Evolutionary conservation across 768 basidiomycete genomes (phyloP), one percentile per base, ranked within the genome.

Genomic region (Tulasnella sp.): DNA sequence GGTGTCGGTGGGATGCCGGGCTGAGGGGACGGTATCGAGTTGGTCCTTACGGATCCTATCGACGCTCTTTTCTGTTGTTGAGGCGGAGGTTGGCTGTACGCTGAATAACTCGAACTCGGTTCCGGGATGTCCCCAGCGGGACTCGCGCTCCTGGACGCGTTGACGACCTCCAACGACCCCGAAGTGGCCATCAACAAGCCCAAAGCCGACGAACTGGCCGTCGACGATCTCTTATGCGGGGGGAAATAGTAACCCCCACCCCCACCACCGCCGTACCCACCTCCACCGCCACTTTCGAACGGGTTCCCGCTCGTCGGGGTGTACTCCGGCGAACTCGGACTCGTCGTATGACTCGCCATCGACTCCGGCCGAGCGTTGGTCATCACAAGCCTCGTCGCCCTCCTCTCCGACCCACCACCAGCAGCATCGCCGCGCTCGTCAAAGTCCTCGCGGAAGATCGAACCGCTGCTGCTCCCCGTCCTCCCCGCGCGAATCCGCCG

Each of bases 381-480:
- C 5, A 19, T 37, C 16, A 39, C 29, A n/a, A 39, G 39, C 32
- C 40, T 26, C 6, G 64, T 47, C 42, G 42, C 42, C 42, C 22
- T 11, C 59, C 34, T 62, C n/a, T 62, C 14, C 14, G 14, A 47
- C n/a, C 12, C 42, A 12, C 42, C 59, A n/a, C 11, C 59, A n/a
- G n/a, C n/a, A n/a, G n/a, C n/a, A n/a, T n/a, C 42, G 36, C 29
- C 67, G 3, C 39, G 22, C 26, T 70, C 36, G 42, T 14, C 42
- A 47, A 70, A 70, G 39, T 70, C 69, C 35, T 70, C 69, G 16
- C 69, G 41, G 47, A 70, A 70, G 29, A 70, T 70, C 16, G 42
- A 47, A 2, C 69, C 69, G 35, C 29, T 32, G n/a, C 69, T 52
- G 69, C 69, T 70, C n/a, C 69, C 69, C 42, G 44, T 62, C 37